Evolutionary conservation across 2,329 filamentous ascomycete genomes (phyloP).

Genomic region (Volutella citrinella): DNA sequence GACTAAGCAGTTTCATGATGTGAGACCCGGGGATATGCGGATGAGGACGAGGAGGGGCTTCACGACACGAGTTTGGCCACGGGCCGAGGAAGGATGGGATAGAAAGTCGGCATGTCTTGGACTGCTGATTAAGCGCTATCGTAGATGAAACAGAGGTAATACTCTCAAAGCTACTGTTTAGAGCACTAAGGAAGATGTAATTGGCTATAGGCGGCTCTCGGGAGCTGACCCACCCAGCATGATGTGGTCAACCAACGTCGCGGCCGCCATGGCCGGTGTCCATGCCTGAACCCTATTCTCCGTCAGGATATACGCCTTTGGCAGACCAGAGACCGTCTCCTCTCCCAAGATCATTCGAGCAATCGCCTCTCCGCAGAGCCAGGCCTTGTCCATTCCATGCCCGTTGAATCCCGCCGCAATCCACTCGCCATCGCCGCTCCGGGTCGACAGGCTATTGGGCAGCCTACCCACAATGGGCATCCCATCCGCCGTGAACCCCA

Average conservation of each 20-base stretch:
- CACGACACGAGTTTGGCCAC: too few species aligned
- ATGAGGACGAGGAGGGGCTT: too few species aligned
- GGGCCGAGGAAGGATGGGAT: too few species aligned
- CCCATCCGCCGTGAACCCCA: constrained; percentile 43
- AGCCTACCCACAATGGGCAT: constrained; percentile 47
- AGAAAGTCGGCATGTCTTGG: too few species aligned
- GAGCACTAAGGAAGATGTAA: background rate
- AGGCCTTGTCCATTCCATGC: constrained; percentile 50
- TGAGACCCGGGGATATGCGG: too few species aligned
- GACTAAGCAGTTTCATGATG: too few species aligned
- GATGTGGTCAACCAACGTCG: constrained; percentile 16
- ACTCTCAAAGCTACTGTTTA: background rate
- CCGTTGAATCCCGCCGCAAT: constrained; percentile 46
- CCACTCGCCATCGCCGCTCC: constrained; percentile 37
- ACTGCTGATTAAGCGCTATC: too few species aligned
- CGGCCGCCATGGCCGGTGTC: constrained; percentile 10
- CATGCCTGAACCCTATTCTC: constrained; percentile 5
- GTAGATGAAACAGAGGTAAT: too few species aligned
- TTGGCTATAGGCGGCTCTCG: constrained; percentile 6
- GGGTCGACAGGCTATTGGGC: constrained; percentile 22
- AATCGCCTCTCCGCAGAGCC: constrained; percentile 44
- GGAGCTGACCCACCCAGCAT: constrained; percentile 7
- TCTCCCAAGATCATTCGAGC: constrained; percentile 24
- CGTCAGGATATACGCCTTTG: constrained; percentile 12
- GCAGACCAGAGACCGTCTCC: constrained; percentile 15